These are phyloP conservation scores for Dictyostelium brefeldianum DNA, from an alignment of 78 protist genomes.

Conservation along the genomic window DNA sequence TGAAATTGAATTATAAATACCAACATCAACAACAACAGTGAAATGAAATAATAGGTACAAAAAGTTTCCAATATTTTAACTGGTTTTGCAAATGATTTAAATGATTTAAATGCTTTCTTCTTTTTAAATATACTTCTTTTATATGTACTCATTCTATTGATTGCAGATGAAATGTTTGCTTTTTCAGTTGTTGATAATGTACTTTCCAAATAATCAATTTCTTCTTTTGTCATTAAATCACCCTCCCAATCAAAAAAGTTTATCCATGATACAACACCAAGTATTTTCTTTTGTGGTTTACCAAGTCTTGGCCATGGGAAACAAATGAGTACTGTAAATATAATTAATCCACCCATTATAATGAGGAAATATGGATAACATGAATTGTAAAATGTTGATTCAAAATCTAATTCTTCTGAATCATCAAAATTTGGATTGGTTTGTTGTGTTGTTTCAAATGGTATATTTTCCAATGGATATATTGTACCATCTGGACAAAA, in stretches of 20 bases:
- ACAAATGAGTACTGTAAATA: neutral
- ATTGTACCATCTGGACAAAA: slow-evolving; percentile 53
- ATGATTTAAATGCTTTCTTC: slow-evolving; percentile 3
- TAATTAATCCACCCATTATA: slow-evolving; percentile 16
- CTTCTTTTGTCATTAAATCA: slow-evolving; percentile 14
- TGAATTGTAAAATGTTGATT: slow-evolving; percentile 50
- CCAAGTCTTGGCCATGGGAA: neutral
- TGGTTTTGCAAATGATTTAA: slow-evolving; percentile 16
- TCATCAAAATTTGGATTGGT: slow-evolving; percentile 1
- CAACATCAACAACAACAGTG: slow-evolving; percentile 7
- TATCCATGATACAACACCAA: neutral
- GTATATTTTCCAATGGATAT: neutral
- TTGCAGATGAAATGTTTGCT: neutral
- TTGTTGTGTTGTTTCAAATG: neutral
- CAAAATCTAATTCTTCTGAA: slow-evolving; percentile 43
- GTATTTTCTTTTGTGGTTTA: slow-evolving; percentile 5
- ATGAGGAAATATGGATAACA: slow-evolving; percentile 50
- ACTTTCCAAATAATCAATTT: slow-evolving; percentile 21
- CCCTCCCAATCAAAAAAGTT: slow-evolving; percentile 69
- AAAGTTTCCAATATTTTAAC: slow-evolving; percentile 40
- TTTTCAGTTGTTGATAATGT: neutral
- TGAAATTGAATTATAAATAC: slow-evolving; percentile 54
- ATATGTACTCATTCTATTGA: neutral
- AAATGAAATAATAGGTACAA: slow-evolving; percentile 35
- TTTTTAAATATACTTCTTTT: slow-evolving; percentile 15